Evolutionary conservation across 208 protist genomes (phyloP).

Genomic region (Wallacemonas collosoma): DNA sequence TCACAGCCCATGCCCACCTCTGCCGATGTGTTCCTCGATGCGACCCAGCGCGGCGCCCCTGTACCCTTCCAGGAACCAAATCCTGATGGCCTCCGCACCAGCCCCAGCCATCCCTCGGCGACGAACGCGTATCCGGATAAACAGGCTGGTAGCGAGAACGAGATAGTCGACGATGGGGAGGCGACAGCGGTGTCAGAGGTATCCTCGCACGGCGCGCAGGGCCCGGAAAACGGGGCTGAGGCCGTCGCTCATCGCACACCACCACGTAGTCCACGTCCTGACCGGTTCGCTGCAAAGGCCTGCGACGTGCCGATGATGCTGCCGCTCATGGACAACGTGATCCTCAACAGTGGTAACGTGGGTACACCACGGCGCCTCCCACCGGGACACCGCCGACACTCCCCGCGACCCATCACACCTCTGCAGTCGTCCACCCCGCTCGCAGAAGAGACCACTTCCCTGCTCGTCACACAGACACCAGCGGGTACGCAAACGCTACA

Average conservation of each 20-base stretch:
- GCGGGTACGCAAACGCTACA: no score
- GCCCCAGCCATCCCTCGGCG: no score
- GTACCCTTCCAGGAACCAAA: conserved; percentile 6
- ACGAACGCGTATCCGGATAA: no score
- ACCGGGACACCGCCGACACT: conserved; percentile 3
- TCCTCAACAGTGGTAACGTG: not conserved
- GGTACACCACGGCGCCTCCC: not conserved
- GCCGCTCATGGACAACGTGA: not conserved
- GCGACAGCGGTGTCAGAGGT: not conserved
- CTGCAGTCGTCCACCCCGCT: conserved; percentile 5
- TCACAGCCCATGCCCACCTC: not conserved
- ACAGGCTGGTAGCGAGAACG: no score
- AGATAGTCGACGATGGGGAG: no score
- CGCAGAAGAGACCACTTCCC: not conserved
- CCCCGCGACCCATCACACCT: conserved; percentile 5
- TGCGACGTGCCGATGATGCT: not conserved
- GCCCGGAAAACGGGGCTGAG: not conserved
- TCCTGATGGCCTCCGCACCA: not conserved
- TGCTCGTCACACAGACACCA: not conserved
- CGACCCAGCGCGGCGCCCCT: not conserved
- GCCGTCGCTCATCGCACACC: not conserved
- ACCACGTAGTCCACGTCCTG: conserved; percentile 3
- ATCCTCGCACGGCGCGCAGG: not conserved
- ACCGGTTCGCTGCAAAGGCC: conserved; percentile 10
- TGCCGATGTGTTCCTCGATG: not conserved